Evolutionary conservation across 768 basidiomycete genomes (phyloP).

Genomic region (Mycena leptocephala): DNA sequence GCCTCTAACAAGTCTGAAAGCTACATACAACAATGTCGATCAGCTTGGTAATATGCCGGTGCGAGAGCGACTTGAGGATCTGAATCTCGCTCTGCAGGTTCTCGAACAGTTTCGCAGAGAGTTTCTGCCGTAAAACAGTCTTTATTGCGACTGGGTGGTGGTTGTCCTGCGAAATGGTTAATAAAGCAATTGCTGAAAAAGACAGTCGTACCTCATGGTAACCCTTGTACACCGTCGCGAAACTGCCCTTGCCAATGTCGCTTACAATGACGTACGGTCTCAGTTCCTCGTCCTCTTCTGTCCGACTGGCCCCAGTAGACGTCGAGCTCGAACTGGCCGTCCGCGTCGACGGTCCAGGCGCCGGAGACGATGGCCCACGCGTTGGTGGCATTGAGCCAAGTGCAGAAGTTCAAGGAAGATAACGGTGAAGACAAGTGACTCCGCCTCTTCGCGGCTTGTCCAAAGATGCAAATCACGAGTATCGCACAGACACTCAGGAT

Average conservation of each 20-base stretch:
- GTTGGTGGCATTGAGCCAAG: conserved; percentile 9
- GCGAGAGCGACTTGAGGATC: conserved; percentile 94
- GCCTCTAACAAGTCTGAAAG: conserved; percentile 36
- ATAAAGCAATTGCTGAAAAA: not conserved
- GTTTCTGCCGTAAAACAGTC: conserved; percentile 89
- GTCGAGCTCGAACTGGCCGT: conserved; percentile 30
- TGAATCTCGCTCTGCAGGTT: conserved; percentile 99
- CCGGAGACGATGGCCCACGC: conserved; percentile 14
- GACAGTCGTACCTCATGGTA: conserved; percentile 82
- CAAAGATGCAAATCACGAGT: not conserved
- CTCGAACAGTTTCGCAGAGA: conserved; percentile 94
- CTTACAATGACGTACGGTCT: conserved; percentile 84
- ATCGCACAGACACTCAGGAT: not conserved
- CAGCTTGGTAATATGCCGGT: conserved; percentile 93
- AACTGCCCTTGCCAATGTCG: conserved; percentile 92
- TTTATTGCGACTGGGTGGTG: conserved; percentile 92
- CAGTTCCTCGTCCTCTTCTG: conserved; percentile 77
- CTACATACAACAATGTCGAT: conserved; percentile 90
- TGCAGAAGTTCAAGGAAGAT: no score
- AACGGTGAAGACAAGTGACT: not conserved
- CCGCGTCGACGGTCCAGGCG: conserved; percentile 19
- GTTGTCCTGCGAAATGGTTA: conserved; percentile 69
- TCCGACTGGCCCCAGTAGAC: conserved; percentile 13
- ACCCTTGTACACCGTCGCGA: conserved; percentile 96
- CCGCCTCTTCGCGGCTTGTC: not conserved